Conservation (phyloP, 2,329 filamentous ascomycete species). For the Pseudogymnoascus sp. region DNA sequence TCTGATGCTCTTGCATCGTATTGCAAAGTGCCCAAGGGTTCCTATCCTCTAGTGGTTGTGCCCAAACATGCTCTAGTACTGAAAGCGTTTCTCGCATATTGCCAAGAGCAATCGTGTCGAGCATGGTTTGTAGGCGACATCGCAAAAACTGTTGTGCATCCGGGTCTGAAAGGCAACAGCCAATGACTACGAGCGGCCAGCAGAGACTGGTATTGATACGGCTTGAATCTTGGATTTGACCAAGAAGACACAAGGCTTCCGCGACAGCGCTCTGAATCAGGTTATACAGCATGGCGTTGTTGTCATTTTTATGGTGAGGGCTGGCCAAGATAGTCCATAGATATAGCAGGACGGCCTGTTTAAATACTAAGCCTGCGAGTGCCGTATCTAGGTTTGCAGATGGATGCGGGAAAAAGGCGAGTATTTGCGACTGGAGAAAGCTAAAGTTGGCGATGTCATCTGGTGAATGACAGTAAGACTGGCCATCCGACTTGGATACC, state of each 20-base stretch:
- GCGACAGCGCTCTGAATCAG: slow-evolving; percentile 20
- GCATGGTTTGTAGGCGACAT: slow-evolving; percentile 29
- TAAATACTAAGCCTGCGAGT: slow-evolving; percentile 36
- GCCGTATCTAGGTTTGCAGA: slow-evolving; percentile 31
- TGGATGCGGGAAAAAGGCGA: slow-evolving; percentile 32
- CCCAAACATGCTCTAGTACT: slow-evolving; percentile 37
- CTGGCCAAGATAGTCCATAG: slow-evolving; percentile 21
- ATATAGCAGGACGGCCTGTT: slow-evolving; percentile 38
- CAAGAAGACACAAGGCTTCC: slow-evolving; percentile 26
- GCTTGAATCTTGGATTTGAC: slow-evolving; percentile 26
- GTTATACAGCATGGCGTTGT: not conserved
- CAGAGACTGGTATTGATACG: slow-evolving; percentile 35
- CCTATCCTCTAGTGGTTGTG: slow-evolving; percentile 24
- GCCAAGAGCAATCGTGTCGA: slow-evolving; percentile 34
- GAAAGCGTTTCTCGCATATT: slow-evolving; percentile 38
- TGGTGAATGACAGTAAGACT: slow-evolving; percentile 24
- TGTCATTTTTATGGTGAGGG: not conserved
- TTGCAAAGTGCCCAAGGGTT: slow-evolving; percentile 38
- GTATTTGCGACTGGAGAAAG: slow-evolving; percentile 34
- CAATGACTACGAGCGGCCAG: slow-evolving; percentile 33
- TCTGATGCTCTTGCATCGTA: slow-evolving; percentile 38
- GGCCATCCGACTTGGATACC: slow-evolving; percentile 22
- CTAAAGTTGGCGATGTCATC: slow-evolving; percentile 38
- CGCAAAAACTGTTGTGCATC: slow-evolving; percentile 32
- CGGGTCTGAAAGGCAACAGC: slow-evolving; percentile 29